phyloP scores from a whole-genome alignment of 2,329 filamentous ascomycete species.

The Fusarium oxysporum region DNA sequence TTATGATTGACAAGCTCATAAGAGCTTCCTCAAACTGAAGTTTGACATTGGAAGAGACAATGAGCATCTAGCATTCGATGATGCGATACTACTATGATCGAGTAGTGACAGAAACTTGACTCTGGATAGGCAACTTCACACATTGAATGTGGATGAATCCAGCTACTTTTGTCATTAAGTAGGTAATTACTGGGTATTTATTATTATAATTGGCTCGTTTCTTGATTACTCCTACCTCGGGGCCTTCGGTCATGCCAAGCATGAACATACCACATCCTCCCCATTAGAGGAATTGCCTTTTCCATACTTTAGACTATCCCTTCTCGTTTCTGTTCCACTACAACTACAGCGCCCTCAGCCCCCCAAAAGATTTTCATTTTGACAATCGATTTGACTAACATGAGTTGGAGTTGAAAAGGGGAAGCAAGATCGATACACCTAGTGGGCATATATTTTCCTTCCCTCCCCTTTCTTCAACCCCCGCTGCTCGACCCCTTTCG shows the following conservation, averaged over 20 bases:
- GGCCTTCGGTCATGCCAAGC: conserved; percentile 4
- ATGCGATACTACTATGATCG: neutral
- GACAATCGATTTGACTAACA: conserved; percentile 12
- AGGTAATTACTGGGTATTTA: neutral
- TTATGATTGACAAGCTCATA: neutral
- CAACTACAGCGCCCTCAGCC: neutral
- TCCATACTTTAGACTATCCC: neutral
- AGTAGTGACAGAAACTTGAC: neutral
- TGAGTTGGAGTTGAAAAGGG: conserved; percentile 28
- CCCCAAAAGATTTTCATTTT: neutral
- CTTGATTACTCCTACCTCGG: neutral
- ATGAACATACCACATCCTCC: conserved; percentile 1
- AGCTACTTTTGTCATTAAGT: neutral
- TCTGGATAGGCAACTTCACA: neutral
- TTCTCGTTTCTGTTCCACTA: neutral
- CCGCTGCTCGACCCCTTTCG: conserved; percentile 31
- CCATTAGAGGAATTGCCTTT: neutral
- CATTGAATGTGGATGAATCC: neutral
- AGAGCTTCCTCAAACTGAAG: neutral
- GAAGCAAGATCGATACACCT: conserved; percentile 13
- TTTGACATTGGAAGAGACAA: too few relatives aligned
- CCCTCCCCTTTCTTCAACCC: neutral
- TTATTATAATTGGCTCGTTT: neutral
- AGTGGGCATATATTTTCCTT: neutral
- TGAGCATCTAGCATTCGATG: neutral